phyloP scores from a whole-genome alignment of 2,329 filamentous ascomycete genomes.

The Neurospora crassa region DNA sequence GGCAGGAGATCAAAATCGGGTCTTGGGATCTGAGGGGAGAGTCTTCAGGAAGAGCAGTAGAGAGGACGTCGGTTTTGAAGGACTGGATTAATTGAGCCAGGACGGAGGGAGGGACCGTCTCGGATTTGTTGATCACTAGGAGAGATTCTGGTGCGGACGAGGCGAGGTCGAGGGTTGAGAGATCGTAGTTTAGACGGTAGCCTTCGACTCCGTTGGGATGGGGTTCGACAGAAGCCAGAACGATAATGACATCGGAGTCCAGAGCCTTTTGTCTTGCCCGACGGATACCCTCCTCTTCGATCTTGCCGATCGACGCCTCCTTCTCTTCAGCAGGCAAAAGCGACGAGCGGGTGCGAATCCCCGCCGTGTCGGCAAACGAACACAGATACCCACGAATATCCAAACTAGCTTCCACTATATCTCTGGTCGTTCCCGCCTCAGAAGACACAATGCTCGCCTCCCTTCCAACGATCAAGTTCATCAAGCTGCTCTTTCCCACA shows the following conservation, averaged over 20 bases:
- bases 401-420: slow-evolving; percentile 84
- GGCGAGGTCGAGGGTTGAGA: slow-evolving; percentile 46
- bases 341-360: slow-evolving; percentile 50
- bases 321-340: slow-evolving; percentile 13
- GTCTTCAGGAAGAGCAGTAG: background rate
- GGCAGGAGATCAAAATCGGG: slow-evolving; percentile 63
- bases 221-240: slow-evolving; percentile 64
- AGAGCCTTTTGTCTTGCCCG: slow-evolving; percentile 72
- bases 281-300: slow-evolving; percentile 86
- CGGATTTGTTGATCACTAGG: slow-evolving; percentile 54
- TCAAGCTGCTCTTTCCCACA: slow-evolving; percentile 85
- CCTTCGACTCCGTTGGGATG: slow-evolving; percentile 20
- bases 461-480: slow-evolving; percentile 81
- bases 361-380: slow-evolving; percentile 92
- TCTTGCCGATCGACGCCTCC: slow-evolving; percentile 47
- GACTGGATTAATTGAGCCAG: slow-evolving; percentile 29
- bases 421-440: slow-evolving; percentile 87
- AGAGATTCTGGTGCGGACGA: slow-evolving; percentile 33
- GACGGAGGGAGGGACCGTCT: slow-evolving; percentile 30
- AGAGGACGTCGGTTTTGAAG: slow-evolving; percentile 26
- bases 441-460: slow-evolving; percentile 92
- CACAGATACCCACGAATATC: slow-evolving; percentile 87
- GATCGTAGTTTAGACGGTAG: slow-evolving; percentile 40
- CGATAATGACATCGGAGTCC: slow-evolving; percentile 77
- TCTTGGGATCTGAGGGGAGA: slow-evolving; percentile 16